These are phyloP conservation scores for Linderniella brevidens DNA, from an alignment of 257 asterid genomes.

Conservation along the genomic window DNA sequence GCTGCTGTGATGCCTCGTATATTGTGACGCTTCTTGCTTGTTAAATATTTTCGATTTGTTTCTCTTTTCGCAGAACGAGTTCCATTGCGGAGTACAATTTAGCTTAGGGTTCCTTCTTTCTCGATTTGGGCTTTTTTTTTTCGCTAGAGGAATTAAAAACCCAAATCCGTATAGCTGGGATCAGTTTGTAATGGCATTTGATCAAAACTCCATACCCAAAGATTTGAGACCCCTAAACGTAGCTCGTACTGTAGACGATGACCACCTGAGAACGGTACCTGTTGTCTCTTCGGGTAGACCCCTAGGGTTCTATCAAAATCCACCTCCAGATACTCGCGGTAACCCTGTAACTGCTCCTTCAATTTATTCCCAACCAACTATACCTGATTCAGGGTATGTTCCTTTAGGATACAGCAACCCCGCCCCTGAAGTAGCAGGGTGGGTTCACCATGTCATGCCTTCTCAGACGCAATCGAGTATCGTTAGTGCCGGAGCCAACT, in stretches of 20 bases:
- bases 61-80: too few species aligned
- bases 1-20: too few species aligned
- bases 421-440: constrained; percentile 31
- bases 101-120: too few species aligned
- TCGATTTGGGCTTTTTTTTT: too few species aligned
- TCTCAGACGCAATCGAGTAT: constrained; percentile 22
- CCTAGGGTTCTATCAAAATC: constrained; percentile 39
- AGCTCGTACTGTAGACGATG: constrained; percentile 37
- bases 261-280: constrained; percentile 53
- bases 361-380: constrained; percentile 37
- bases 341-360: constrained; percentile 36
- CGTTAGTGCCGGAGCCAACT: constrained; percentile 15
- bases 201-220: constrained; percentile 56
- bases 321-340: constrained; percentile 24
- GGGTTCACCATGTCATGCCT: constrained; percentile 54
- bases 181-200: constrained; percentile 58
- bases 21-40: too few species aligned
- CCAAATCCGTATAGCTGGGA: too few species aligned
- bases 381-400: constrained; percentile 34
- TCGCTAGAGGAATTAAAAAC: too few species aligned
- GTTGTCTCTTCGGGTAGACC: constrained; percentile 43
- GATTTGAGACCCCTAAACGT: constrained; percentile 70
- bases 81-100: too few species aligned
- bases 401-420: constrained; percentile 40
- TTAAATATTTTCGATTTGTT: too few species aligned